phyloP scores from a whole-genome alignment of 2,329 filamentous ascomycete species.

The Apiospora saccharicola region DNA sequence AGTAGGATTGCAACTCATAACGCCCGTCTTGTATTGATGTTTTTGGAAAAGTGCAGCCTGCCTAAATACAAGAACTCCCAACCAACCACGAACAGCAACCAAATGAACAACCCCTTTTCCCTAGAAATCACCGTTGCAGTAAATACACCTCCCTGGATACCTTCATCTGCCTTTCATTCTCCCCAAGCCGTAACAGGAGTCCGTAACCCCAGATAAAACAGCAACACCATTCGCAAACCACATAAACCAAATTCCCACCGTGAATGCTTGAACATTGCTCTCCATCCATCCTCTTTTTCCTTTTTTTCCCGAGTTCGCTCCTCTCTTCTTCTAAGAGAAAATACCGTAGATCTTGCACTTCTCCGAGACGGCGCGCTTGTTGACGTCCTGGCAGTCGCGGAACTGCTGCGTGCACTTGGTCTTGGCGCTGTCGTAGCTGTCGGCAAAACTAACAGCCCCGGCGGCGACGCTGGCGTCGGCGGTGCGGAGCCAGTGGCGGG shows the following conservation, averaged over 20 bases:
- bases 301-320: not conserved
- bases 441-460: not conserved
- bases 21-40: not conserved
- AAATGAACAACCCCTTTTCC: not conserved
- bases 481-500: not conserved
- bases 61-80: not conserved
- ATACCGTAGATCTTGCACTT: constrained; percentile 11
- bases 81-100: not conserved
- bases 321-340: not conserved
- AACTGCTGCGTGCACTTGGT: constrained; percentile 12
- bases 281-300: too few relatives aligned
- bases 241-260: constrained; percentile 17
- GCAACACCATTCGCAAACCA: not conserved
- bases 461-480: not conserved
- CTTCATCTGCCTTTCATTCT: not conserved
- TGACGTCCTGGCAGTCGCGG: not conserved
- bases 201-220: not conserved
- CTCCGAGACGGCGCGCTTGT: constrained; percentile 1
- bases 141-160: not conserved
- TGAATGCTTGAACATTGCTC: not conserved
- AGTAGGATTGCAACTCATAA: not conserved
- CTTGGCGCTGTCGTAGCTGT: constrained; percentile 3
- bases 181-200: not conserved
- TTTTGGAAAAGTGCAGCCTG: not conserved
- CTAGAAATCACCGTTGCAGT: not conserved